Base-by-base conservation (phyloP, 768 basidiomycete genomes). In the Xanthoconium stramineum region DNA sequence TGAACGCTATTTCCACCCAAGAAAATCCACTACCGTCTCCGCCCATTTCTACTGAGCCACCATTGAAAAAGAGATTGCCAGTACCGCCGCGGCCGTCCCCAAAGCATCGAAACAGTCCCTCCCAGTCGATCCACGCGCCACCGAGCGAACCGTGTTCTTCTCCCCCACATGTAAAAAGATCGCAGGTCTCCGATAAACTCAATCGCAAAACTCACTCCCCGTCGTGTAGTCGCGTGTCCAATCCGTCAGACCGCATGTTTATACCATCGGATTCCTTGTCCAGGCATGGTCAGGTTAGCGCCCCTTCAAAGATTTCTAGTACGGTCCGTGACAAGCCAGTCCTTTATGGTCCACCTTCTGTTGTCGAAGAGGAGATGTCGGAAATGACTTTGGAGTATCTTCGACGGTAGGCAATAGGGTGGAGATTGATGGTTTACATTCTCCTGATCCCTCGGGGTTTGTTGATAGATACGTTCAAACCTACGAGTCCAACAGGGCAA, bases 311-410 rank as follows among this genome's bases (percentile, higher is more conserved):
- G 8, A 14, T 43, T 58, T 14, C 37, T 28, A 47, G 33, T 8
- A 28, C 15, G 28, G 32, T 12, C 14, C 1, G 20, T 40, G 40
- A 50, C 20, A 56, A 9, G 36, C 38, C 46, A 35, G 44, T 44
- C 13, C 15, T 14, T 28, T 28, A 48, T 5, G 33, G 29, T 37
- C 19, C 38, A 32, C 33, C 54, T 50, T 54, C 57, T 36, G 33
- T 46, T 28, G 61, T 33, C 37, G 69, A 71, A 42, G 65, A 62
- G 6, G 56, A 58, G 45, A 66, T 68, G 56, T 58, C 69, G 13
- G 61, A 66, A 53, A 69, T 71, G 71, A 61, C 70, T 20, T 42
- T 69, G 50, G 30, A 57, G 47, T 73, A 64, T 62, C 61, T 73
- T 62, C 56, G 55, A 46, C 64, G 64, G 70, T 73, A 60, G 45